A percentile compares a stretch with the other conserved stretches of the same genome.
Conservation (phyloP, 2,329 filamentous ascomycete genomes). For the Dendryphion nanum region DNA sequence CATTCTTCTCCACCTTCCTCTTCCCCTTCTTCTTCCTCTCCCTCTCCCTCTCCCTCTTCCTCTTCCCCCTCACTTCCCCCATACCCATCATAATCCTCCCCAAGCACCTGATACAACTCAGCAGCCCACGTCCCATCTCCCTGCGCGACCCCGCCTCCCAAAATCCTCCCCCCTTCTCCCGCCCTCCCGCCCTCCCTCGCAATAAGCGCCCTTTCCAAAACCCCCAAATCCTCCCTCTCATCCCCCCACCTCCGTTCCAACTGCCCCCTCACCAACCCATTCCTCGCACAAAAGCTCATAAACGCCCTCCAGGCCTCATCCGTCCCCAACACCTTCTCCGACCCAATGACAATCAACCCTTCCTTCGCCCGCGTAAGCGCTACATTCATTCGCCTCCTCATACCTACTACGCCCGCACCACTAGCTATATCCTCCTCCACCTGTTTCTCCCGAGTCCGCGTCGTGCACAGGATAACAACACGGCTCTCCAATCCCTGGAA, state of each 20-base stretch:
- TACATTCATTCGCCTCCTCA: slow-evolving; percentile 44
- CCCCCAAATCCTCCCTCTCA: slow-evolving; percentile 15
- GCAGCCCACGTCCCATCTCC: slow-evolving; percentile 25
- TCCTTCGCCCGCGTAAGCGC: slow-evolving; percentile 46
- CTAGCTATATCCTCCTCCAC: slow-evolving; percentile 28
- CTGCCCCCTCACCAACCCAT: slow-evolving; percentile 29
- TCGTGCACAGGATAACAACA: slow-evolving; percentile 47
- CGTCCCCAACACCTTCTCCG: slow-evolving; percentile 34
- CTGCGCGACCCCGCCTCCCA: slow-evolving; percentile 10
- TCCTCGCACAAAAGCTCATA: slow-evolving; percentile 40
- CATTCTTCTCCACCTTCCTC: not conserved
- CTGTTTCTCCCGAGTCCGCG: slow-evolving; percentile 34
- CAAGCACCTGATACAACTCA: slow-evolving; percentile 13
- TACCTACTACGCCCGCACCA: slow-evolving; percentile 38
- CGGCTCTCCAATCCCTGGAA: slow-evolving; percentile 48
- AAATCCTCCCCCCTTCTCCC: not conserved
- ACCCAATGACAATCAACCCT: slow-evolving; percentile 44
- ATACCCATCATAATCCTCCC: slow-evolving; percentile 3
- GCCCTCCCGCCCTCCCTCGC: slow-evolving; percentile 14
- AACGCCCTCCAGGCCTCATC: slow-evolving; percentile 41
- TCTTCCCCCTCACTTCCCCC: slow-evolving; percentile 13
- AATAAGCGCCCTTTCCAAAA: slow-evolving; percentile 26
- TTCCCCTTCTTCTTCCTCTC: slow-evolving; percentile 4
- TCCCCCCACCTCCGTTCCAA: slow-evolving; percentile 5
- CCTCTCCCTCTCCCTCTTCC: slow-evolving; percentile 15